These are phyloP conservation scores for Castanea sativa DNA, from an alignment of 306 rosid genomes.

Conservation along the genomic window DNA sequence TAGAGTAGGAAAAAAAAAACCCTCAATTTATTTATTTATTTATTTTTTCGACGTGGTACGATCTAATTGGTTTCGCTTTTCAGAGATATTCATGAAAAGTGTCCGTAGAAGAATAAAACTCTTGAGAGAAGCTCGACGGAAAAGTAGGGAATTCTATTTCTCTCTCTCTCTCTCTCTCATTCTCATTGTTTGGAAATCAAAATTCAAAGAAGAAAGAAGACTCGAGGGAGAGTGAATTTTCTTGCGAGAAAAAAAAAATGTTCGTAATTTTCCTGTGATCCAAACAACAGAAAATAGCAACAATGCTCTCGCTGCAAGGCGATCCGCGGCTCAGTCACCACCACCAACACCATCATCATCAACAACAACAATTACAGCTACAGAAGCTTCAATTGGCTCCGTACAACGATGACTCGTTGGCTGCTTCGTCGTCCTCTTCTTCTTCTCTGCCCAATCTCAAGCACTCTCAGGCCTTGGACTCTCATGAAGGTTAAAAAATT, in stretches of 20 bases:
- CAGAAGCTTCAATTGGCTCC: conserved; percentile 9
- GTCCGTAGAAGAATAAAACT: neutral
- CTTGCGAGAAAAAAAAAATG: neutral
- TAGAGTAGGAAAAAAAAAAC: no score
- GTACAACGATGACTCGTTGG: conserved; percentile 15
- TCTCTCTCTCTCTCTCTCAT: no score
- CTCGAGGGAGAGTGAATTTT: neutral
- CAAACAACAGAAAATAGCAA: neutral
- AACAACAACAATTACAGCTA: neutral
- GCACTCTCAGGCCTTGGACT: conserved; percentile 25
- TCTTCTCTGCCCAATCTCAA: conserved; percentile 1
- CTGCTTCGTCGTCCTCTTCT: neutral
- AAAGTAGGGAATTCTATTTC: neutral
- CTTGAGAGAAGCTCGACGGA: neutral
- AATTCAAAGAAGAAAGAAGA: neutral
- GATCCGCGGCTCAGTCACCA: conserved; percentile 12
- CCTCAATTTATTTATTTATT: no score
- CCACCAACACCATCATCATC: conserved; percentile 1
- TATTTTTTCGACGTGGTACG: neutral
- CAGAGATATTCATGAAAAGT: no score
- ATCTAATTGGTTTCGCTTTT: neutral
- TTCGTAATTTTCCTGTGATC: conserved; percentile 5
- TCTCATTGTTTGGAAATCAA: neutral
- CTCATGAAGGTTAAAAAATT: conserved; percentile 11
- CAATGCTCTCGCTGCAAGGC: conserved; percentile 24